phyloP scores from a whole-genome alignment of 495 filamentous ascomycete species.

The Penicillium coprophilum region DNA sequence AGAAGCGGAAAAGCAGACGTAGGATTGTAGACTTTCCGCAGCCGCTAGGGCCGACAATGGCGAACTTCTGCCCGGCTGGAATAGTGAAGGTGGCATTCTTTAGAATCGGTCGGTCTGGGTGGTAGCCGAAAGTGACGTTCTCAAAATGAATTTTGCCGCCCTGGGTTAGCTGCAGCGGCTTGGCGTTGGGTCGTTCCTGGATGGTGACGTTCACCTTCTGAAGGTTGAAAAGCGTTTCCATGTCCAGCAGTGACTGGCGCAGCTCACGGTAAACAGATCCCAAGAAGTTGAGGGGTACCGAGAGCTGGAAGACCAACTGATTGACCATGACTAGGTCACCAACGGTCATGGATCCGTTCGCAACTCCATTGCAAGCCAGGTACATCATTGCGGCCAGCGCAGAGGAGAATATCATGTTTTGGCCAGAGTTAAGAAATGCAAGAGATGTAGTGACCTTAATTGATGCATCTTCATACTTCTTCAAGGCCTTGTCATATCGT shows the following conservation, averaged over 20 bases:
- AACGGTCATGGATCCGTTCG: conserved; percentile 77
- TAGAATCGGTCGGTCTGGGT: conserved; percentile 82
- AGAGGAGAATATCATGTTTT: conserved; percentile 94
- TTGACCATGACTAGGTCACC: conserved; percentile 98
- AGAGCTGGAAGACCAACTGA: conserved; percentile 97
- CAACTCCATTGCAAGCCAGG: conserved; percentile 84
- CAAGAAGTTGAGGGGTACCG: conserved; percentile 92
- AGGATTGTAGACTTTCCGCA: conserved; percentile 96
- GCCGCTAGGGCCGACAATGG: conserved; percentile 90
- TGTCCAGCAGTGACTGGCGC: conserved; percentile 89
- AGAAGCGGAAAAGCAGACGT: conserved; percentile 87
- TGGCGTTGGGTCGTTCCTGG: conserved; percentile 70
- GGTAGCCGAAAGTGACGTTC: conserved; percentile 93
- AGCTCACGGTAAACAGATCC: conserved; percentile 95
- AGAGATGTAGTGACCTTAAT: conserved; percentile 96
- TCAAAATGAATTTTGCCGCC: conserved; percentile 92
- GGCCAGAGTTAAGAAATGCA: conserved; percentile 93
- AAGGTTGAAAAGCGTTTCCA: conserved; percentile 99
- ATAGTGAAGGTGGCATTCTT: conserved; percentile 83
- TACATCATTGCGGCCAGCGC: conserved; percentile 99
- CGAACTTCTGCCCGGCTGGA: conserved; percentile 92
- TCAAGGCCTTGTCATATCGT: conserved; percentile 84
- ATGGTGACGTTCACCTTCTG: conserved; percentile 95
- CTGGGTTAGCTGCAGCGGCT: conserved; percentile 64
- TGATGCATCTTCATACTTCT: conserved; percentile 84